Percentiles rank a stretch among this genome's conserved stretches.
Evolutionary conservation across 2,329 filamentous ascomycete species (phyloP).

Genomic region (Fusarium nygamai): DNA sequence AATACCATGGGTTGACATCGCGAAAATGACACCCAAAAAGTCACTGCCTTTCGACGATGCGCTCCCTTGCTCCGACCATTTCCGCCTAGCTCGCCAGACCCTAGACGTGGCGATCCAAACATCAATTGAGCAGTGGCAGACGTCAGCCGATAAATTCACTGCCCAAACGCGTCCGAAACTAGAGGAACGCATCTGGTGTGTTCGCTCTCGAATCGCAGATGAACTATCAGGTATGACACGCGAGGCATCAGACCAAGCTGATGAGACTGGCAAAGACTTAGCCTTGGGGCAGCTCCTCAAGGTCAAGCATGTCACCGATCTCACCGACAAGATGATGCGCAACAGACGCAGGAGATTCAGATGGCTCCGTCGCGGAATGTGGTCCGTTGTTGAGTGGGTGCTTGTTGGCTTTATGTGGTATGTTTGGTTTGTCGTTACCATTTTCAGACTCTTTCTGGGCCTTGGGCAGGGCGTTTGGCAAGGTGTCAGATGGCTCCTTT

Average conservation of each 20-base stretch:
- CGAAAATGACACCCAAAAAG: constrained; percentile 52
- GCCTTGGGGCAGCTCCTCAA: constrained; percentile 80
- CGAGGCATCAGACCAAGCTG: constrained; percentile 78
- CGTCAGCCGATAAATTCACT: constrained; percentile 67
- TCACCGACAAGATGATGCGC: constrained; percentile 79
- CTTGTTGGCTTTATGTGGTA: constrained; percentile 93
- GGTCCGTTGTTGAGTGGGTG: constrained; percentile 86
- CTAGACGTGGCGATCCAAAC: constrained; percentile 58
- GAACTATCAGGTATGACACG: constrained; percentile 70
- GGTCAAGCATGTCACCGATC: constrained; percentile 82
- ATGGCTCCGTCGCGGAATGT: constrained; percentile 80
- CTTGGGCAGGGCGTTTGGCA: constrained; percentile 67
- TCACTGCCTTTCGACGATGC: constrained; percentile 47
- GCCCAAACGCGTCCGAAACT: constrained; percentile 65
- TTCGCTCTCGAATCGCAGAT: constrained; percentile 59
- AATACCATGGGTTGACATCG: constrained; percentile 56
- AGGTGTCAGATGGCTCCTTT: constrained; percentile 82
- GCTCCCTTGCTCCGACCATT: constrained; percentile 56
- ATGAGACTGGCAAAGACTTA: constrained; percentile 79
- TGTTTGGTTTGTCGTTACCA: constrained; percentile 88
- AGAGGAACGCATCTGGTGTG: constrained; percentile 57
- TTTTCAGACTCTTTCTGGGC: constrained; percentile 73
- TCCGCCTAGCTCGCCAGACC: constrained; percentile 62
- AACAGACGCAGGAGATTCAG: constrained; percentile 74
- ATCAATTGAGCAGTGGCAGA: constrained; percentile 66